A percentile compares a stretch with the other conserved stretches of the same genome.
Evolutionary conservation across 192 early-diverging fungal species (phyloP).

Genomic region (Podila horticola): DNA sequence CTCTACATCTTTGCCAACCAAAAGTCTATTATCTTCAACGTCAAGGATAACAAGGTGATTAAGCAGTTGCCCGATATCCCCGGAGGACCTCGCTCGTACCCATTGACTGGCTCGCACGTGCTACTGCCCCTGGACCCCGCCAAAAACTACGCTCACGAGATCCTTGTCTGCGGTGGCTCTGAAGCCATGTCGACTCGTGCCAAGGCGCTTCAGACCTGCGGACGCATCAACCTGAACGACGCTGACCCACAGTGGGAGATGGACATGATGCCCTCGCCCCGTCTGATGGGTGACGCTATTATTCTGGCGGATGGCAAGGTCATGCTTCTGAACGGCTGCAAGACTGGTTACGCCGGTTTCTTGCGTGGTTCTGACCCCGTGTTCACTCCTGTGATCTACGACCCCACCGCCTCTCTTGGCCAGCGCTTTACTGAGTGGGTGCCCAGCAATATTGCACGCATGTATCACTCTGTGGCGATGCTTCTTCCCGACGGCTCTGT

Average conservation of each 20-base stretch:
- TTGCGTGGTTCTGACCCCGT: constrained; percentile 58
- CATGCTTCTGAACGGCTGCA: constrained; percentile 73
- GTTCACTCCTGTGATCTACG: constrained; percentile 64
- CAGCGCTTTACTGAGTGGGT: constrained; percentile 50
- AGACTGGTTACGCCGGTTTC: constrained; percentile 66
- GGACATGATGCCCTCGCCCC: constrained; percentile 56
- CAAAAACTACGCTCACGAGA: constrained; percentile 64
- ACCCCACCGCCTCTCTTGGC: constrained; percentile 55
- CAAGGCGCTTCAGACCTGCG: constrained; percentile 57
- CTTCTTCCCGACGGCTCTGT: constrained; percentile 53
- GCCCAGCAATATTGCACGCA: constrained; percentile 62
- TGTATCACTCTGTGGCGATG: constrained; percentile 73
- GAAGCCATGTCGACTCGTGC: constrained; percentile 25
- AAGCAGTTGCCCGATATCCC: constrained; percentile 57
- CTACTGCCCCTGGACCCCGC: constrained; percentile 65
- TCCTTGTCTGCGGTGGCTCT: constrained; percentile 72
- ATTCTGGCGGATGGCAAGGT: constrained; percentile 64
- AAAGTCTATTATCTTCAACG: constrained; percentile 64
- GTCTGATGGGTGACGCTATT: constrained; percentile 65
- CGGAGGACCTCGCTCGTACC: constrained; percentile 62
- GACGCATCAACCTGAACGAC: constrained; percentile 57
- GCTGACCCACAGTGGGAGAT: constrained; percentile 60
- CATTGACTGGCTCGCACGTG: constrained; percentile 63
- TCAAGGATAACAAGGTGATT: constrained; percentile 49
- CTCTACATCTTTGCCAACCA: constrained; percentile 63